Conservation (phyloP, 2,329 filamentous ascomycete genomes). For the Plenodomus tracheiphilus region DNA sequence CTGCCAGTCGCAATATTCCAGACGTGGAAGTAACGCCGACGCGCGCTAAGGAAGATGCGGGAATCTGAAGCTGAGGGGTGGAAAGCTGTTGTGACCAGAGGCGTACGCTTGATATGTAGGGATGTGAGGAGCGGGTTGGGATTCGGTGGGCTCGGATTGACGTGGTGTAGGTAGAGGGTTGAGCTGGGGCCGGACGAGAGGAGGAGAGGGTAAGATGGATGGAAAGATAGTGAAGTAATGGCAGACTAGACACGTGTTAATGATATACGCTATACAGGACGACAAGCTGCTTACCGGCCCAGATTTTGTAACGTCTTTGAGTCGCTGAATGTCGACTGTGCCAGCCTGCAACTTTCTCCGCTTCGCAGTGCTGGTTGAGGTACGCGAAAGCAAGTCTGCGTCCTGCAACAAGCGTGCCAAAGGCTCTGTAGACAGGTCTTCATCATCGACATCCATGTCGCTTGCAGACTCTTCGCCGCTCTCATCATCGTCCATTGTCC, state of each 20-base stretch:
- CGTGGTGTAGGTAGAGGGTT: conserved; percentile 85
- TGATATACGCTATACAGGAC: conserved; percentile 14
- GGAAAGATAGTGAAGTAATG: conserved; percentile 84
- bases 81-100: conserved; percentile 84
- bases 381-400: conserved; percentile 64
- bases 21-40: conserved; percentile 88
- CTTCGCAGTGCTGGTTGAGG: conserved; percentile 56
- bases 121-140: conserved; percentile 91
- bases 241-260: conserved; percentile 55
- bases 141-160: conserved; percentile 73
- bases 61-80: conserved; percentile 67
- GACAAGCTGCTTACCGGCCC: conserved; percentile 61
- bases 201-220: conserved; percentile 84
- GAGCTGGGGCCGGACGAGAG: conserved; percentile 86
- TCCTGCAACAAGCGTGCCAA: conserved; percentile 80
- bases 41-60: conserved; percentile 84
- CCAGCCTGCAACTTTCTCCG: conserved; percentile 79
- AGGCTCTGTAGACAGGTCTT: conserved; percentile 68
- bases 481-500: conserved; percentile 45
- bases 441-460: conserved; percentile 55
- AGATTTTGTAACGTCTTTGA: conserved; percentile 78
- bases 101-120: conserved; percentile 80
- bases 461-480: conserved; percentile 58
- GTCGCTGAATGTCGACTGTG: conserved; percentile 85
- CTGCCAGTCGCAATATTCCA: conserved; percentile 85